Conservation (phyloP, 2,329 filamentous ascomycete genomes). For the Parafenestella ontariensis region DNA sequence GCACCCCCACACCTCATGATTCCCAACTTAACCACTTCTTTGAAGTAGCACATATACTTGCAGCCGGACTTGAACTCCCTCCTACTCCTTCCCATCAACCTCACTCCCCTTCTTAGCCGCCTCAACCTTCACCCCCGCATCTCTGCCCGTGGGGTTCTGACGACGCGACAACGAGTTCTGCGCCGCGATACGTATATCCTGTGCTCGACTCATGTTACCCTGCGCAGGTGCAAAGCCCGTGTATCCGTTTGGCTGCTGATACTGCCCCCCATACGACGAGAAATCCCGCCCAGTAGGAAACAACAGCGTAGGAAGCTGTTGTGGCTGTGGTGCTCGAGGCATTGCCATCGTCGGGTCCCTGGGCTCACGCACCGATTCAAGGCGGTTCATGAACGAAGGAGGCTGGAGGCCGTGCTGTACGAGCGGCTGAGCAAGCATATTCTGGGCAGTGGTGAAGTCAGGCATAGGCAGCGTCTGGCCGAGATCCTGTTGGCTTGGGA, state of each 20-base stretch:
- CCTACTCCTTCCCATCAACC: neutral
- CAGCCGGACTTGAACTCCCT: neutral
- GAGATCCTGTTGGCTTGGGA: too few relatives aligned
- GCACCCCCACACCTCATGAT: too few relatives aligned
- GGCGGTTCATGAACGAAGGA: neutral
- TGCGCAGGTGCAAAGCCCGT: neutral
- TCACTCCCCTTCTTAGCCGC: neutral
- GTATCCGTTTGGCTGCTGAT: neutral
- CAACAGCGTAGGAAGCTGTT: neutral
- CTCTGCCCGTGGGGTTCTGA: neutral
- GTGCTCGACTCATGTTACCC: too few relatives aligned
- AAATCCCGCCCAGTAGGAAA: neutral
- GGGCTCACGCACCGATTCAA: neutral
- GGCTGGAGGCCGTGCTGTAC: neutral
- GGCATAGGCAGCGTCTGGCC: too few relatives aligned
- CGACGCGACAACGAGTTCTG: too few relatives aligned
- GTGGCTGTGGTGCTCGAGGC: too few relatives aligned
- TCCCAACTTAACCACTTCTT: neutral
- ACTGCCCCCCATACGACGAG: neutral
- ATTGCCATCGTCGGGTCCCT: neutral
- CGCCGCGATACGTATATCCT: too few relatives aligned
- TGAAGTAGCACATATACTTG: neutral
- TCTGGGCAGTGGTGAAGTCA: too few relatives aligned
- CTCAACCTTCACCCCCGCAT: neutral
- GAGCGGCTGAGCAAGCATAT: too few relatives aligned